phyloP scores from a whole-genome alignment of 495 filamentous ascomycete species.

The Paragyromitra xinjiangensis region DNA sequence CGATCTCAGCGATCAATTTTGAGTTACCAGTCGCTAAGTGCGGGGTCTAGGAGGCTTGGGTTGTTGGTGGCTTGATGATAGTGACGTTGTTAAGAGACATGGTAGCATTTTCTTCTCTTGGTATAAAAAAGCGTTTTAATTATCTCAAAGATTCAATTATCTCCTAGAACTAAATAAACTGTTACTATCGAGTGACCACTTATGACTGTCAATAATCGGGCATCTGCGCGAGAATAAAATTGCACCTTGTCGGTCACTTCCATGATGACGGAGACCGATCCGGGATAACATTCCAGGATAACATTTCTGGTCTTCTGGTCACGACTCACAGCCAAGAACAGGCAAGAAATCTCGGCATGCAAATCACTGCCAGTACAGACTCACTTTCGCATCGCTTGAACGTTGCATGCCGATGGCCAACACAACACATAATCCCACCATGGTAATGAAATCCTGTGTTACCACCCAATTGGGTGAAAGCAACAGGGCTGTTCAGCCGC shows the following conservation, averaged over 20 bases:
- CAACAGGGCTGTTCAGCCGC: slow-evolving; percentile 3
- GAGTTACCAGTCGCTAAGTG: not conserved
- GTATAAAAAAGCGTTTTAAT: not conserved
- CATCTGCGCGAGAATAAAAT: not conserved
- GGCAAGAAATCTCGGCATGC: not conserved
- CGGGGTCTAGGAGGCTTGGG: not conserved
- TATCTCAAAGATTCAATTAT: not conserved
- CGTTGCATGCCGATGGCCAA: not conserved
- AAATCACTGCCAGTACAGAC: slow-evolving; percentile 1
- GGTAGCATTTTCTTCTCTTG: not conserved
- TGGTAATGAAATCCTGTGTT: not conserved
- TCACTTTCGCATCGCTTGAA: not conserved
- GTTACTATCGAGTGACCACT: not conserved
- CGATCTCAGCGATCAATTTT: not conserved
- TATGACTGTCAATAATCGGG: not conserved
- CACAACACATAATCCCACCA: not conserved
- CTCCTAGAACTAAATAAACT: not conserved
- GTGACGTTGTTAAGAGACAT: not conserved
- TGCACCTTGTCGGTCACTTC: not conserved
- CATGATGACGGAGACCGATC: not conserved
- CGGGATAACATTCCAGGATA: too few relatives aligned
- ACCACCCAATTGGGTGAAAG: slow-evolving; percentile 9
- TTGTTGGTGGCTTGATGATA: not conserved
- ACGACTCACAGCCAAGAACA: not conserved
- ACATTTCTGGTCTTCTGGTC: not conserved